Conservation (phyloP, 1,139 yeast species). For the Citeromyces hawaiiensis region DNA sequence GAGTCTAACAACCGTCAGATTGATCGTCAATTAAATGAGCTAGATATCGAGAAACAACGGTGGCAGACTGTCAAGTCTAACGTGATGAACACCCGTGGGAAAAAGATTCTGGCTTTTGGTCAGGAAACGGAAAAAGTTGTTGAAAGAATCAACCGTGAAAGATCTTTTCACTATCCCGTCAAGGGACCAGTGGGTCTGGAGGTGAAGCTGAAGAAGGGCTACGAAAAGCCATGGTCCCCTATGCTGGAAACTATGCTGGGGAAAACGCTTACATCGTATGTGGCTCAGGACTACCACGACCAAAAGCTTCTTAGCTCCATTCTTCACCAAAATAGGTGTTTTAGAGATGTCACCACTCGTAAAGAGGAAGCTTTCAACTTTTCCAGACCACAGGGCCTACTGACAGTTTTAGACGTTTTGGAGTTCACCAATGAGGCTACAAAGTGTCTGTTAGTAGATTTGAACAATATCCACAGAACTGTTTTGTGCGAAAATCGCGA, state of each 20-base stretch:
- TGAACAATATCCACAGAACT: constrained; percentile 41
- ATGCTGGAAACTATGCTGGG: constrained; percentile 42
- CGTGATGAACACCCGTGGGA: neutral
- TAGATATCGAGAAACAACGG: neutral
- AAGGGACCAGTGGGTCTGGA: constrained; percentile 77
- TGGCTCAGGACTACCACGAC: constrained; percentile 57
- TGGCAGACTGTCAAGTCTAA: neutral
- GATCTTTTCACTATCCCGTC: constrained; percentile 33
- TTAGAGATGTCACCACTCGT: constrained; percentile 35
- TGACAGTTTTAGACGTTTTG: constrained; percentile 48
- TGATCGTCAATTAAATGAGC: neutral
- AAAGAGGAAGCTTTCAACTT: constrained; percentile 38
- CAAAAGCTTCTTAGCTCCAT: constrained; percentile 31
- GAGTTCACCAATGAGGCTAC: constrained; percentile 40
- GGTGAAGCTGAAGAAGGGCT: constrained; percentile 42
- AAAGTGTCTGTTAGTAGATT: constrained; percentile 53
- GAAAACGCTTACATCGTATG: constrained; percentile 43
- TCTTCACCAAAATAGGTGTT: constrained; percentile 20
- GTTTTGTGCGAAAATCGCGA: constrained; percentile 36
- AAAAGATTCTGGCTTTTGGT: constrained; percentile 15
- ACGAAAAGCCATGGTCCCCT: constrained; percentile 39
- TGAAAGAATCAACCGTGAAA: constrained; percentile 22
- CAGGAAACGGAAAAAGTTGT: constrained; percentile 25
- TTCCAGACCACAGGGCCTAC: constrained; percentile 16
- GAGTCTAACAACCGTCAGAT: neutral